Evolutionary conservation across 495 filamentous ascomycete genomes (phyloP).

Genomic region (Hypoxylon trugodes): DNA sequence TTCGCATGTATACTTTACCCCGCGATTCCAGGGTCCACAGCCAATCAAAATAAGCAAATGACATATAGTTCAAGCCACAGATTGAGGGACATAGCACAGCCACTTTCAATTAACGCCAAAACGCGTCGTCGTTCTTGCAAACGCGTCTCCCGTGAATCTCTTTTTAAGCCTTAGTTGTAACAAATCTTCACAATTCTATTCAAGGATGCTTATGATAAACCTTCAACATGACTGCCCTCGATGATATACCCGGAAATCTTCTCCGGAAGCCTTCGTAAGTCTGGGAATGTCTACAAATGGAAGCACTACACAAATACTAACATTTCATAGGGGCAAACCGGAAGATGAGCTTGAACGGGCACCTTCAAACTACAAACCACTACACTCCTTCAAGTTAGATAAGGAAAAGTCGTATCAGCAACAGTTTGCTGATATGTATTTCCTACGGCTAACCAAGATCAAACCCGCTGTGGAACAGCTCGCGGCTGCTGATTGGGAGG

Average conservation of each 20-base stretch:
- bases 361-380: conserved; percentile 75
- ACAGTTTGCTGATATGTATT: conserved; percentile 98
- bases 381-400: conserved; percentile 75
- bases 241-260: conserved; percentile 45
- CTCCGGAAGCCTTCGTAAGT: conserved; percentile 53
- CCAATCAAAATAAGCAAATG: conserved; percentile 10
- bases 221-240: conserved; percentile 37
- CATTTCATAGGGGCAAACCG: conserved; percentile 48
- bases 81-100: conserved; percentile 5
- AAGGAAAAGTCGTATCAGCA: conserved; percentile 84
- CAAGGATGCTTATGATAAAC: conserved; percentile 3
- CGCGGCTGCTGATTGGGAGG: conserved; percentile 79
- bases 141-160: conserved; percentile 36
- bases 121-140: conserved; percentile 35
- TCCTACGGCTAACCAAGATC: conserved; percentile 85
- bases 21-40: conserved; percentile 18
- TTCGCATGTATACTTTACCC: conserved; percentile 31
- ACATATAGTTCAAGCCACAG: neutral
- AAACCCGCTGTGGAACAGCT: conserved; percentile 82
- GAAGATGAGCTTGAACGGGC: conserved; percentile 51
- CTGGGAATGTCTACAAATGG: neutral
- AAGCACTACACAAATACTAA: conserved; percentile 26
- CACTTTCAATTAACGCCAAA: conserved; percentile 46
- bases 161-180: neutral
- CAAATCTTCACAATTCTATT: neutral